Base-by-base conservation (phyloP, 768 basidiomycete species). In the Candolleomyces efflorescens region DNA sequence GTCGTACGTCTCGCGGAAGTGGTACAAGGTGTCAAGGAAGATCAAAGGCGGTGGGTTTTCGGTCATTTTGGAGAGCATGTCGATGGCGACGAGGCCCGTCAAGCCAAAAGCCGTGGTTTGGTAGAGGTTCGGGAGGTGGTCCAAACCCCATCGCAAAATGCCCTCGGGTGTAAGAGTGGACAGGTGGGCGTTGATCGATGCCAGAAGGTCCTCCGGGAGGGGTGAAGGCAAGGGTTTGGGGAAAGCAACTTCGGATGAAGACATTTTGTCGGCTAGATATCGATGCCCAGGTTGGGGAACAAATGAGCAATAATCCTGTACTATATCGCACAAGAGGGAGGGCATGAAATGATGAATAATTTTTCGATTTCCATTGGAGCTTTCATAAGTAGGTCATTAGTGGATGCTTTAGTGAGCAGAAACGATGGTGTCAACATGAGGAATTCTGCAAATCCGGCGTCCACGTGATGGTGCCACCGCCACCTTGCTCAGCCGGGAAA, bases 31-130 rank as follows among this genome's bases (percentile, higher is more conserved):
- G 75, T 99, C 95, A 68, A 98, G 74, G 76, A 99, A 98, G 75
- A 98, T 94, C 18, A 98, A 81, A 1, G 94, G 93, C 1, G 91
- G 91, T 0, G 82, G 81, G 17, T 73, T 68, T 24, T 75, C 59
- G 2, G 87, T 86, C 60, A 94, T 76, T 70, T 91, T 90, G 36
- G 91, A 88, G 54, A 98, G 83, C 92, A 99, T 97, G 70, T 97
- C 94, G 60, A 92, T 86, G 18, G 94, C 87, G 55, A 93, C 94
- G 54, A 95, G 85, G 10, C 97, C 96, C 0, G 95, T 98, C 59
- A 98, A 80, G 6, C 97, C 97, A 67, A 99, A 96, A 0, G 97
- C 96, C 5, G 96, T 98, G 5, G 97, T 98, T 70, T 99, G 96
- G 71, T 85, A 86, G 18, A 98, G 77, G 6, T 81, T 79, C 0